These are phyloP conservation scores for Schizosaccharomyces japonicus DNA, from an alignment of 805 yeast species.

Conservation along the genomic window DNA sequence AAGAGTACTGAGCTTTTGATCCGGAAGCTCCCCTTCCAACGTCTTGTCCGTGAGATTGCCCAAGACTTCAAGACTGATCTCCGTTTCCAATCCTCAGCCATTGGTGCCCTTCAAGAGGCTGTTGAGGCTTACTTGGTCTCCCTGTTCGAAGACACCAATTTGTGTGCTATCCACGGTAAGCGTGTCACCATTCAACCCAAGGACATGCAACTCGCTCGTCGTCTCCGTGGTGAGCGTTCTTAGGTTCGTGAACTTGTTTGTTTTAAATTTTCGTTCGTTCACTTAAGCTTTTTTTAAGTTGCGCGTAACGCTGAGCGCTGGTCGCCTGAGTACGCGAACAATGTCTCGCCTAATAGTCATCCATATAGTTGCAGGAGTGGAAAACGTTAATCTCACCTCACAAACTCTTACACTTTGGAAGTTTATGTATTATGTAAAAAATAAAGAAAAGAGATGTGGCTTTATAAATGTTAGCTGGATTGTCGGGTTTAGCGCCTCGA, in stretches of 20 bases:
- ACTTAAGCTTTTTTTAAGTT: too few relatives aligned
- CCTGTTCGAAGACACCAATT: slow-evolving; percentile 88
- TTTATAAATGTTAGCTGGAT: too few relatives aligned
- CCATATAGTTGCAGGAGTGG: too few relatives aligned
- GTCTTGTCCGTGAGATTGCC: slow-evolving; percentile 88
- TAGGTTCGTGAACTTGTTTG: not conserved
- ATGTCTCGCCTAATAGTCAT: too few relatives aligned
- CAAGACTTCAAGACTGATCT: slow-evolving; percentile 81
- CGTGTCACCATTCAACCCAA: slow-evolving; percentile 96
- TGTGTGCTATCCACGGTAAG: slow-evolving; percentile 97
- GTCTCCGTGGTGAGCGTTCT: slow-evolving; percentile 62
- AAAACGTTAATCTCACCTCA: too few relatives aligned
- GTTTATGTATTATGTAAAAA: too few relatives aligned
- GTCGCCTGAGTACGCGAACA: not conserved
- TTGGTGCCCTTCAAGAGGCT: slow-evolving; percentile 94
- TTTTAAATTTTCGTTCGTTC: too few relatives aligned
- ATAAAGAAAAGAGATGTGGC: too few relatives aligned
- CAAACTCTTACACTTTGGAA: too few relatives aligned
- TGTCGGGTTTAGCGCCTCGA: too few relatives aligned
- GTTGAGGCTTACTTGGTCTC: slow-evolving; percentile 95
- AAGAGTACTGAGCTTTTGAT: slow-evolving; percentile 83
- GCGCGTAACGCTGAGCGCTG: too few relatives aligned
- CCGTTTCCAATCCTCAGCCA: slow-evolving; percentile 93
- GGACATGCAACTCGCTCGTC: slow-evolving; percentile 92
- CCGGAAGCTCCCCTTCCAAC: slow-evolving; percentile 91